These are phyloP conservation scores for Brassica cretica DNA, from an alignment of 345 rosid species.

Conservation along the genomic window DNA sequence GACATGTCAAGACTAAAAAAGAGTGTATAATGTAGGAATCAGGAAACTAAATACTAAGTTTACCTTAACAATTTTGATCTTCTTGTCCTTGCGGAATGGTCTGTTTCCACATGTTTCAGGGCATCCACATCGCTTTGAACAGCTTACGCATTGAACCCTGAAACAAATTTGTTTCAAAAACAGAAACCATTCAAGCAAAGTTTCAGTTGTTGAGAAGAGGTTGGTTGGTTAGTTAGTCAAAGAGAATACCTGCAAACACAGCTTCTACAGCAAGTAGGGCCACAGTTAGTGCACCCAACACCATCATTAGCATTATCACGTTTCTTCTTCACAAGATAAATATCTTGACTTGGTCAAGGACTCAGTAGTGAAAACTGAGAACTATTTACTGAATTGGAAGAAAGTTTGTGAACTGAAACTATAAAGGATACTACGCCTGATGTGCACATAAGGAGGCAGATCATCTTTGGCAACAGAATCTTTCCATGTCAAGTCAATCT, in stretches of 20 bases:
- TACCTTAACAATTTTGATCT: constrained; percentile 80
- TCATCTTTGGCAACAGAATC: constrained; percentile 55
- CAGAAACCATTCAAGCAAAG: not conserved
- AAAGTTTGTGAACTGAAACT: constrained; percentile 1
- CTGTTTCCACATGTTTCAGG: constrained; percentile 84
- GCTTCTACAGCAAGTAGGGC: constrained; percentile 64
- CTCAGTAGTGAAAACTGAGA: not conserved
- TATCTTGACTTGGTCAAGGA: constrained; percentile 67
- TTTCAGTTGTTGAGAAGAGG: constrained; percentile 6
- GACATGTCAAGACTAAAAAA: constrained; percentile 8
- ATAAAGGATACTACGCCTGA: constrained; percentile 90
- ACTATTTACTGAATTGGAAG: not conserved
- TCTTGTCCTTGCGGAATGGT: constrained; percentile 92
- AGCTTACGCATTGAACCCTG: constrained; percentile 90
- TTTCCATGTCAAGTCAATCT: constrained; percentile 66
- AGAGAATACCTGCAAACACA: constrained; percentile 83
- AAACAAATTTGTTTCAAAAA: not conserved
- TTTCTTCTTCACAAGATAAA: constrained; percentile 81
- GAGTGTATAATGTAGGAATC: constrained; percentile 1
- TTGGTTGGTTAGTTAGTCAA: not conserved
- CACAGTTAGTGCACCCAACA: constrained; percentile 84
- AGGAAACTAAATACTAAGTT: constrained; percentile 2
- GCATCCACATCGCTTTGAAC: constrained; percentile 84
- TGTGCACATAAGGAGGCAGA: constrained; percentile 84
- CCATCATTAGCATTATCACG: constrained; percentile 67